A percentile compares a stretch with the other conserved stretches of the same genome.
Conservation (phyloP, 257 asterid species). For the Salvia rosmarinus region DNA sequence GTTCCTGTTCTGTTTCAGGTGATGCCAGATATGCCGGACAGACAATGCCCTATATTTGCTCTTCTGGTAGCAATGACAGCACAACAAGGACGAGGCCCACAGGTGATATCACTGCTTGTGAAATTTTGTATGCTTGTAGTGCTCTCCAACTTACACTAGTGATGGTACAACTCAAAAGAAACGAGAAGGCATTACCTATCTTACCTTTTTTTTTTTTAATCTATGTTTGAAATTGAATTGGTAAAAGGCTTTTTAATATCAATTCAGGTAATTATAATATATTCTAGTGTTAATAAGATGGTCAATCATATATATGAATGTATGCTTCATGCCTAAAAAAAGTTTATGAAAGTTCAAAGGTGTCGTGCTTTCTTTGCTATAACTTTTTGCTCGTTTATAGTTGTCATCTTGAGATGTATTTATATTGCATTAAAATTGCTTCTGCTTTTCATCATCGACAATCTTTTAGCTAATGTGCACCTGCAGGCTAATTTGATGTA, state of each 20-base stretch:
- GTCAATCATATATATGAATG: neutral
- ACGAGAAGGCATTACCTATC: neutral
- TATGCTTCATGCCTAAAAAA: neutral
- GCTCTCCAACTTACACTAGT: neutral
- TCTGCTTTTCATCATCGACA: neutral
- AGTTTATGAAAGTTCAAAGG: neutral
- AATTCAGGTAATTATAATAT: neutral
- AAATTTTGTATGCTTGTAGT: constrained; percentile 30
- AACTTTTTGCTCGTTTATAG: constrained; percentile 5
- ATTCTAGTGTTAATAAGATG: neutral
- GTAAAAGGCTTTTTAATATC: neutral
- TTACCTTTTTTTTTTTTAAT: neutral
- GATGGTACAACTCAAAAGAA: constrained; percentile 10
- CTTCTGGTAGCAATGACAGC: constrained; percentile 62
- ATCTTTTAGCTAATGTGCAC: constrained; percentile 6
- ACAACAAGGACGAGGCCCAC: constrained; percentile 58
- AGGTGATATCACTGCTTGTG: constrained; percentile 47
- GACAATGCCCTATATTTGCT: constrained; percentile 46
- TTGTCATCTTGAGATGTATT: constrained; percentile 1
- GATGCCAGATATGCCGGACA: constrained; percentile 51
- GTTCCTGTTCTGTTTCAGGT: constrained; percentile 47
- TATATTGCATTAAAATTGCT: neutral
- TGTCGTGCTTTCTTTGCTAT: neutral
- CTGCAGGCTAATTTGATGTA: constrained; percentile 1
- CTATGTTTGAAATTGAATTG: neutral